phyloP scores from a whole-genome alignment of 495 filamentous ascomycete genomes.

The Podospora conica region DNA sequence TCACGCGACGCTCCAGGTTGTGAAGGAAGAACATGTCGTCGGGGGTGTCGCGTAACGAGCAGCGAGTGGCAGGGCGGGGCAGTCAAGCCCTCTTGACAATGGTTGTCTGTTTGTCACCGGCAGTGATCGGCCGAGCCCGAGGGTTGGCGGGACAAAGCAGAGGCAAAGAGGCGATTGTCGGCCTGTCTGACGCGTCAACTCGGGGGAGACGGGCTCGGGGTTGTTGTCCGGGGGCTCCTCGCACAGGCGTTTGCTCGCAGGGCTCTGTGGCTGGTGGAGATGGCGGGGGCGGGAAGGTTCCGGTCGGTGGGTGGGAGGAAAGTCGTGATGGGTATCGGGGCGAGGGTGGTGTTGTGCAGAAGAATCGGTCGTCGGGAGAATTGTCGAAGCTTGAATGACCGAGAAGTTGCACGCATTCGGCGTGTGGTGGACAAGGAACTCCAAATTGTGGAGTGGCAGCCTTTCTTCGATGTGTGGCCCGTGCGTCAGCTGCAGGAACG shows the following conservation, averaged over 20 bases:
- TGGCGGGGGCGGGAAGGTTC: neutral
- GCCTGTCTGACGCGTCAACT: neutral
- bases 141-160: neutral
- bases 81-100: neutral
- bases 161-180: neutral
- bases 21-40: slow-evolving; percentile 90
- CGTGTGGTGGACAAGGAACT: neutral
- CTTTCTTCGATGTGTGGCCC: slow-evolving; percentile 7
- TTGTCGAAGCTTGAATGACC: neutral
- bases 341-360: neutral
- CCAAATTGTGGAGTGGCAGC: neutral
- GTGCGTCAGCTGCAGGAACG: slow-evolving; percentile 11
- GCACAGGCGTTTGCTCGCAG: neutral
- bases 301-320: neutral
- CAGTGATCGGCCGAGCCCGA: neutral
- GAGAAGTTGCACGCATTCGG: neutral
- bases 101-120: neutral
- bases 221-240: neutral
- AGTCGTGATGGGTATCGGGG: neutral
- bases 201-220: neutral
- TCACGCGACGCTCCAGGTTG: slow-evolving; percentile 86
- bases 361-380: neutral
- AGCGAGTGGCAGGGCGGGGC: neutral
- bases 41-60: neutral
- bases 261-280: neutral